phyloP scores from a whole-genome alignment of 306 rosid species.

The Quercus berberidifolia region DNA sequence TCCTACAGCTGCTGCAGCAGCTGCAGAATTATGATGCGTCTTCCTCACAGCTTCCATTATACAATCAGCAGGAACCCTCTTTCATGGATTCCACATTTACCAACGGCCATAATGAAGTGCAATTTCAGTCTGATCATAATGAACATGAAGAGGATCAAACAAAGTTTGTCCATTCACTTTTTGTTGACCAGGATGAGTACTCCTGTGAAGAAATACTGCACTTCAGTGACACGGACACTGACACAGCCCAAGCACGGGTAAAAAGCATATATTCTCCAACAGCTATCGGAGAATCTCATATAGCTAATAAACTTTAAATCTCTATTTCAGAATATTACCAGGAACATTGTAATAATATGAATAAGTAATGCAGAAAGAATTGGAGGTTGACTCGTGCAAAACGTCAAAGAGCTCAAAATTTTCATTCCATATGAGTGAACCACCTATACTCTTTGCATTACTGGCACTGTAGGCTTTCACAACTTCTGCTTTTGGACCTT shows the following conservation, averaged over 20 bases:
- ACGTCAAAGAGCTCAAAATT: slow-evolving; percentile 9
- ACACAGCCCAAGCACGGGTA: slow-evolving; percentile 39
- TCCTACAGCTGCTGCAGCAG: not conserved
- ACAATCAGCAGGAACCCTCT: not conserved
- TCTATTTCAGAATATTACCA: slow-evolving; percentile 1
- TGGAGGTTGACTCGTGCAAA: not conserved
- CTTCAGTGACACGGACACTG: slow-evolving; percentile 30
- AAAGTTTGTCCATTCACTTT: slow-evolving; percentile 3
- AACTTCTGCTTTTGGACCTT: not conserved
- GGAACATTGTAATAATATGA: slow-evolving; percentile 13
- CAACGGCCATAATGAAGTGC: not conserved
- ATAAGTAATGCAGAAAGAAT: not conserved
- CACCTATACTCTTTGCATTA: not conserved
- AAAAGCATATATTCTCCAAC: slow-evolving; percentile 26
- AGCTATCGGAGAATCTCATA: not conserved
- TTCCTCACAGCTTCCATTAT: not conserved
- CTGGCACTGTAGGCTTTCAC: not conserved
- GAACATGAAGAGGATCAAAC: slow-evolving; percentile 13
- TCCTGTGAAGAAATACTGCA: not conserved
- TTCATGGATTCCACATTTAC: not conserved
- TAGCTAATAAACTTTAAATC: slow-evolving; percentile 5
- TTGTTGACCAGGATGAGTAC: not conserved
- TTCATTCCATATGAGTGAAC: not conserved
- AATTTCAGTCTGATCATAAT: not conserved
- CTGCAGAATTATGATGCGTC: not conserved